These are phyloP conservation scores for Tetracladium maxilliforme DNA, from an alignment of 2,329 filamentous ascomycete species.

Conservation along the genomic window DNA sequence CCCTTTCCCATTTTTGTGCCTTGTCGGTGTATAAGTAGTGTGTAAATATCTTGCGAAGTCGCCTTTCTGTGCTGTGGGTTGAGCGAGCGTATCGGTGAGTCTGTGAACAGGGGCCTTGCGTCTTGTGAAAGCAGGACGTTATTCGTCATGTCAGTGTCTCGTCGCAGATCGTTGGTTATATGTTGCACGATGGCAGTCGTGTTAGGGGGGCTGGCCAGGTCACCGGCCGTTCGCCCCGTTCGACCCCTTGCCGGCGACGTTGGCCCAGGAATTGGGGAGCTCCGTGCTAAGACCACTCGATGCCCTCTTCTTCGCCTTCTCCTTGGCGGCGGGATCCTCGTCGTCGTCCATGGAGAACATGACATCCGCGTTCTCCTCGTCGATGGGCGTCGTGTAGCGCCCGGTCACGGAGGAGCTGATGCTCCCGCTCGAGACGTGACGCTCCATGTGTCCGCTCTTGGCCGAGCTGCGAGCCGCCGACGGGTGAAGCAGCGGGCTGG, in stretches of 20 bases:
- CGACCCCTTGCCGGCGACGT: conserved; percentile 4
- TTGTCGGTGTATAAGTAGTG: no score
- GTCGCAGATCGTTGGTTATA: no score
- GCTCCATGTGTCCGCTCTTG: conserved; percentile 28
- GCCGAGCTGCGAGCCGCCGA: conserved; percentile 23
- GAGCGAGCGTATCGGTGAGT: no score
- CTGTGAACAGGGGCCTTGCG: no score
- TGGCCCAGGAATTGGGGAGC: conserved; percentile 27
- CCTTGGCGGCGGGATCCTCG: conserved; percentile 36
- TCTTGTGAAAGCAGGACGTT: no score
- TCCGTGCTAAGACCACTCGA: conserved; percentile 27
- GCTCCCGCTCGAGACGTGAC: conserved; percentile 44
- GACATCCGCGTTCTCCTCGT: conserved; percentile 48
- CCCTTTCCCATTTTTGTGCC: no score
- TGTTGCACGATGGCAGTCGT: no score
- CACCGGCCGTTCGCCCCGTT: conserved; percentile 5
- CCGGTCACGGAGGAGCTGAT: conserved; percentile 37
- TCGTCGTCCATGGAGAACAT: conserved; percentile 54
- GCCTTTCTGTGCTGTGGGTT: no score
- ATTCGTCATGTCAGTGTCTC: no score
- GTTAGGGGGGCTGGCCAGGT: no score
- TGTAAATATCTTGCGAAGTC: no score
- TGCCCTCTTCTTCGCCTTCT: conserved; percentile 30
- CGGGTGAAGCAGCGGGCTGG: conserved; percentile 35
- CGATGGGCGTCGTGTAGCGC: conserved; percentile 48